Conservation (phyloP, 2,329 filamentous ascomycete genomes). For the Aureobasidium subglaciale region DNA sequence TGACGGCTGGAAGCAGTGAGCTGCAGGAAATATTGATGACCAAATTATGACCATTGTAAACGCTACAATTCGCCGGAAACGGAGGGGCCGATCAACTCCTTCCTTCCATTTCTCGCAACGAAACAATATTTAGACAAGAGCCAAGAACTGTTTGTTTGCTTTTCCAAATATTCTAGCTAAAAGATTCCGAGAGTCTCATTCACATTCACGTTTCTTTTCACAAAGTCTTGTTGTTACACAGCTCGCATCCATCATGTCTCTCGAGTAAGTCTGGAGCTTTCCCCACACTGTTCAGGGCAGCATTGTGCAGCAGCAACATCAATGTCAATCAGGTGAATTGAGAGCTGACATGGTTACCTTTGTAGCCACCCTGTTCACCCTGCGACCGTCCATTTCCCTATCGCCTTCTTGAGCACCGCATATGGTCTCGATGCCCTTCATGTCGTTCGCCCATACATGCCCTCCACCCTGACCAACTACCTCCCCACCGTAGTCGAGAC, state of each 20-base stretch:
- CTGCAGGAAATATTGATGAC: not conserved
- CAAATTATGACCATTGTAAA: slow-evolving; percentile 4
- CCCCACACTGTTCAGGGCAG: slow-evolving; percentile 4
- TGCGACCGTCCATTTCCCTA: slow-evolving; percentile 39
- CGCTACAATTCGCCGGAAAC: slow-evolving; percentile 1
- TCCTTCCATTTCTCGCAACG: not conserved
- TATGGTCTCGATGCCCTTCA: slow-evolving; percentile 37
- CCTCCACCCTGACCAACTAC: slow-evolving; percentile 25
- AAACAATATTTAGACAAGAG: slow-evolving; percentile 5
- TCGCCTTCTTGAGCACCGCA: slow-evolving; percentile 38
- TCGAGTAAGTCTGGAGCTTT: slow-evolving; percentile 13
- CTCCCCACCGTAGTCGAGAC: slow-evolving; percentile 30
- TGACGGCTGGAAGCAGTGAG: not conserved
- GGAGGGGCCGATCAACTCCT: slow-evolving; percentile 9
- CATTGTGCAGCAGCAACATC: not conserved
- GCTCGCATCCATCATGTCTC: slow-evolving; percentile 9
- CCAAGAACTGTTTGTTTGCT: slow-evolving; percentile 10
- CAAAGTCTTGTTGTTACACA: not conserved
- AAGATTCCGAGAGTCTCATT: not conserved
- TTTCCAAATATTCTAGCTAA: not conserved
- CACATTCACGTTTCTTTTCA: not conserved
- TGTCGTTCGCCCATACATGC: slow-evolving; percentile 28
- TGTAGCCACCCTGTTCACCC: slow-evolving; percentile 36
- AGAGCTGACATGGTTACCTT: slow-evolving; percentile 4
- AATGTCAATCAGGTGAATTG: not conserved